Evolutionary conservation across 2,329 filamentous ascomycete species (phyloP).

Genomic region (Neonectria faginata): DNA sequence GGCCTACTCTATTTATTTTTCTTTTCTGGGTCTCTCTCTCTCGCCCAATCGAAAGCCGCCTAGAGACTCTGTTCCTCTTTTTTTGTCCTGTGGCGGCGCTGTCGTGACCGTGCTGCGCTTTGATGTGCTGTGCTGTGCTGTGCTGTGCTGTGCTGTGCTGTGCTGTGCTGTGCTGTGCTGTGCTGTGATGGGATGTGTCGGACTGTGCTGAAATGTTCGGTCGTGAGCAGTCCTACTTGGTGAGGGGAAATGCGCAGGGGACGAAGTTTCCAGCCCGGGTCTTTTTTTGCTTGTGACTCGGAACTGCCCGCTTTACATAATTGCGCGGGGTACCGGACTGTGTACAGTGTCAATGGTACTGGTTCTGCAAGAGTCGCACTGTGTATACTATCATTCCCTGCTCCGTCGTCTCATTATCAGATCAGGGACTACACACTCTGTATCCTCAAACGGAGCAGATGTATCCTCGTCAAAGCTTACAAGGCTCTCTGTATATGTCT

Average conservation of each 20-base stretch:
- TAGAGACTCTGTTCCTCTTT: neutral
- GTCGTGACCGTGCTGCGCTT: conserved; percentile 20
- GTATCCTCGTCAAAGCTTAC: conserved; percentile 32
- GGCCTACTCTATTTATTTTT: neutral
- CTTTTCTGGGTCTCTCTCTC: neutral
- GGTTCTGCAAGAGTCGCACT: neutral
- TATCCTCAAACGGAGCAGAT: neutral
- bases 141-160: conserved; percentile 33
- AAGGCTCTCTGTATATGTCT: conserved; percentile 33
- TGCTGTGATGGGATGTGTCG: conserved; percentile 41
- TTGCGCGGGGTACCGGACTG: conserved; percentile 6
- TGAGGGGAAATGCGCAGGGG: conserved; percentile 52
- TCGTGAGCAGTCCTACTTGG: conserved; percentile 52
- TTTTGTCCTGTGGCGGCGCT: neutral
- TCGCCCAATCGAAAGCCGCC: conserved; percentile 2
- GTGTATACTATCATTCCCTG: neutral
- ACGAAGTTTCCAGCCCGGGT: conserved; percentile 25
- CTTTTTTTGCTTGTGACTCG: conserved; percentile 1
- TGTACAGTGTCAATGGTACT: neutral
- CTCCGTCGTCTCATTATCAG: conserved; percentile 20
- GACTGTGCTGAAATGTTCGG: conserved; percentile 60
- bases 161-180: conserved; percentile 37
- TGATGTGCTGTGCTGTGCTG: conserved; percentile 34
- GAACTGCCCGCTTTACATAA: conserved; percentile 24
- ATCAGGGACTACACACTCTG: neutral